Evolutionary conservation across 306 rosid genomes (phyloP).

Genomic region (Lagenaria siceraria): DNA sequence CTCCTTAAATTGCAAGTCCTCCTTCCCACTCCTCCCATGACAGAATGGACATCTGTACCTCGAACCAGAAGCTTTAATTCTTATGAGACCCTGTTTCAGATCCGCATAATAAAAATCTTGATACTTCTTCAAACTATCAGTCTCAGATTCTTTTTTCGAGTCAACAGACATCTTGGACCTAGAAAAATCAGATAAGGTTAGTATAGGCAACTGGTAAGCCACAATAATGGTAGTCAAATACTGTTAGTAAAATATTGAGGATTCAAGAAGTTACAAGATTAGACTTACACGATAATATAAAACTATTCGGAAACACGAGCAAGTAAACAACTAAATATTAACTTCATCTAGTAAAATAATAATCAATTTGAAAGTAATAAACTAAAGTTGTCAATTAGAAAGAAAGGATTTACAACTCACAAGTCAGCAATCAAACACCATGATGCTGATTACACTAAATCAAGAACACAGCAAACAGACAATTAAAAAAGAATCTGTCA

Average conservation of each 20-base stretch:
- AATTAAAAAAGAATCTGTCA: too few relatives aligned
- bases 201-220: not conserved
- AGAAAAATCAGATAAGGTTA: not conserved
- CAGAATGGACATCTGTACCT: slow-evolving; percentile 61
- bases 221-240: not conserved
- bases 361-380: not conserved
- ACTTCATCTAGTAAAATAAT: not conserved
- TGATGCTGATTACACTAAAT: not conserved
- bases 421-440: not conserved
- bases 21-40: slow-evolving; percentile 13
- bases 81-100: slow-evolving; percentile 24
- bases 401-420: not conserved
- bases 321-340: not conserved
- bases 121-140: slow-evolving; percentile 26
- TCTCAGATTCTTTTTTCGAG: slow-evolving; percentile 5
- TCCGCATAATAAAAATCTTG: slow-evolving; percentile 23
- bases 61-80: slow-evolving; percentile 25
- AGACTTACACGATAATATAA: not conserved
- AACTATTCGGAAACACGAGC: not conserved
- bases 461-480: not conserved
- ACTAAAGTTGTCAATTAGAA: not conserved
- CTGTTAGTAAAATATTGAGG: not conserved
- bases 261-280: not conserved
- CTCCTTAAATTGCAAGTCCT: slow-evolving; percentile 19
- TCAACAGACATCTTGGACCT: slow-evolving; percentile 26